A percentile compares a stretch with the other conserved stretches of the same genome.
Conservation (phyloP, 2,329 filamentous ascomycete species). For the Aspergillus pseudoviridinutans region DNA sequence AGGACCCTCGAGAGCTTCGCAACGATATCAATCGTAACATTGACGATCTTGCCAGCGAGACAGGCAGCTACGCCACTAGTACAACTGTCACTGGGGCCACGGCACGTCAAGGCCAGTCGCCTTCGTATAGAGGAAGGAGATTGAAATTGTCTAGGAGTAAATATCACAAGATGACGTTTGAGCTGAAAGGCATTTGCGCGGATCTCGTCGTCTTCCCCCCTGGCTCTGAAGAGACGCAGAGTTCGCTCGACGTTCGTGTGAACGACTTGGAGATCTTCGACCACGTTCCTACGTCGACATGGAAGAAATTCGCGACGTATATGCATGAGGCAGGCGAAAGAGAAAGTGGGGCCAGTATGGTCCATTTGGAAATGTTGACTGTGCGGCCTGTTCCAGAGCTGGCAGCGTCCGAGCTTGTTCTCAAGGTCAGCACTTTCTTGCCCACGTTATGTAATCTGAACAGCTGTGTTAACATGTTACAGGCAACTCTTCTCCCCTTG, state of each 20-base stretch:
- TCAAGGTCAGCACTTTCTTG: conserved; percentile 52
- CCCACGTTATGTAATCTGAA: background rate
- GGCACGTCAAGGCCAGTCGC: conserved; percentile 31
- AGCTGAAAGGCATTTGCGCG: conserved; percentile 76
- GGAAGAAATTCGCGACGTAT: conserved; percentile 97
- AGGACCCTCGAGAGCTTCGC: conserved; percentile 76
- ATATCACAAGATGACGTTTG: conserved; percentile 92
- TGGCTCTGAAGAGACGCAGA: conserved; percentile 74
- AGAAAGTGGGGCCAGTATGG: conserved; percentile 82
- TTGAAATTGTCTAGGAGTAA: conserved; percentile 79
- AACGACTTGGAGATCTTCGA: conserved; percentile 87
- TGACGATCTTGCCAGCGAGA: conserved; percentile 82
- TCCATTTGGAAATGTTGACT: conserved; percentile 81
- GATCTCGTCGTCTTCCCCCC: conserved; percentile 80
- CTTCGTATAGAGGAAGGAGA: conserved; percentile 48
- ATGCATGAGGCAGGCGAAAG: conserved; percentile 82
- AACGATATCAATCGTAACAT: conserved; percentile 83
- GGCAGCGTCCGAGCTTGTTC: conserved; percentile 82
- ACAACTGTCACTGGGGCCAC: conserved; percentile 48
- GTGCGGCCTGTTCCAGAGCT: conserved; percentile 81
- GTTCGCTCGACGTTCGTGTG: conserved; percentile 78
- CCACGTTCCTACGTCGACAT: conserved; percentile 89
- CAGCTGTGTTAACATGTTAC: conserved; percentile 13
- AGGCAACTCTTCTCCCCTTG: conserved; percentile 72
- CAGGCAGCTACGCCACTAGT: conserved; percentile 79